Evolutionary conservation across 768 basidiomycete species (phyloP), one percentile per base, ranked within the genome.

Genomic region (Suillus discolor): DNA sequence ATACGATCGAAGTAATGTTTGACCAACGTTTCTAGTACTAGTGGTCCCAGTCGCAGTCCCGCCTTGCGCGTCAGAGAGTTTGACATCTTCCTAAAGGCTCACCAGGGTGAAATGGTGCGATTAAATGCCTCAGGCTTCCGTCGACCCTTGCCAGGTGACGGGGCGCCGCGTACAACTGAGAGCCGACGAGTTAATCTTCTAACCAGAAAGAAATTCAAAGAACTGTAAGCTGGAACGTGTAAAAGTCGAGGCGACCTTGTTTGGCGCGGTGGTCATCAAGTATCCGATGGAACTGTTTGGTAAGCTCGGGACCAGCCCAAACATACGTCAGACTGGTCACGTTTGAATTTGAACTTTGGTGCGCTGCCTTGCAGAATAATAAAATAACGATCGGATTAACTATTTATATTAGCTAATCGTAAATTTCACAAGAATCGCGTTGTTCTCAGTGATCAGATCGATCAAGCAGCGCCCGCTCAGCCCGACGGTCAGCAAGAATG

Each of bases 1-100:
- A 87, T 75, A 16, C 87, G 84, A 53, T 90, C 89, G 57, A 96
- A 85, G 75, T 94, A 96, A 73, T 96, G 94, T 74, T 90, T 91
- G 72, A 94, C 82, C n/a, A 94, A 82, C 1, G 91, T 93, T 69
- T 89, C 90, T 25, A 93, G 73, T 41, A 92, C 81, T 62, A 92
- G 75, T 5, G 92, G 91, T 0, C 89, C 92, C n/a, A 91, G 79
- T 71, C 81, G 84, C 66, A 92, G 75, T 45, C 89, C 85, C 34
- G 86, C 85, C 62, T 87, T 81, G 39, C 88, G 81, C 41, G 89
- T 84, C 49, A 93, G 81, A 23, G 89, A 73, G 73, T 88, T 92
- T 31, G 80, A 63, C 78, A 78, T 79, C 54, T 25, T 64, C 31
- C 18, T 11, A 60, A 13, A 13, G 12, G 57, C 6, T 25, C 57